These are phyloP conservation scores for Lablab purpureus DNA, from an alignment of 306 rosid species.

Conservation along the genomic window DNA sequence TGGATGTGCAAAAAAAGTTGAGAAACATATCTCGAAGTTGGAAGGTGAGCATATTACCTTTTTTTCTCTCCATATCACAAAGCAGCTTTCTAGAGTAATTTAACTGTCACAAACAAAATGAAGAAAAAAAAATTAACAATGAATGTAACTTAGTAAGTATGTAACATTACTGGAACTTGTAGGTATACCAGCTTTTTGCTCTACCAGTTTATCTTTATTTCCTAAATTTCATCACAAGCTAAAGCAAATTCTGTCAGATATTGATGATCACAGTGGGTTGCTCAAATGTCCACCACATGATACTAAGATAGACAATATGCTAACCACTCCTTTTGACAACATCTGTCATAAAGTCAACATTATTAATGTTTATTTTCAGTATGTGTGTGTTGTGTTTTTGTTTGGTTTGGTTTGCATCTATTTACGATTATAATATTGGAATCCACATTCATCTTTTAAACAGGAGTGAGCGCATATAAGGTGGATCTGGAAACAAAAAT, in stretches of 20 bases:
- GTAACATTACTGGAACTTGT: neutral
- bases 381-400: slow-evolving; percentile 19
- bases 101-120: neutral
- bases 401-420: slow-evolving; percentile 18
- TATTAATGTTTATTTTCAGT: slow-evolving; percentile 15
- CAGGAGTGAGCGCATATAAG: slow-evolving; percentile 85
- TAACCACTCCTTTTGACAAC: slow-evolving; percentile 36
- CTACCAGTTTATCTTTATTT: neutral
- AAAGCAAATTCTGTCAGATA: slow-evolving; percentile 33
- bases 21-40: slow-evolving; percentile 85
- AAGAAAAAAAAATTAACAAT: neutral
- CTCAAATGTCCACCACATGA: slow-evolving; percentile 32
- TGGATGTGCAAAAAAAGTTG: slow-evolving; percentile 93
- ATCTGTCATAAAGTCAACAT: slow-evolving; percentile 40
- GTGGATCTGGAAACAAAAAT: slow-evolving; percentile 80
- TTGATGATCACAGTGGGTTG: slow-evolving; percentile 33
- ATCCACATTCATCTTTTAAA: neutral
- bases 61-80: neutral
- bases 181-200: neutral
- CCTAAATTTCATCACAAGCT: slow-evolving; percentile 16
- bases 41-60: slow-evolving; percentile 59
- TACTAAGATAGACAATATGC: slow-evolving; percentile 17
- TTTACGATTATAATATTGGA: neutral
- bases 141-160: neutral
- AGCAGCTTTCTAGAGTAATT: slow-evolving; percentile 33